These are phyloP conservation scores for Spathaspora passalidarum DNA, from an alignment of 805 yeast genomes.

Conservation along the genomic window DNA sequence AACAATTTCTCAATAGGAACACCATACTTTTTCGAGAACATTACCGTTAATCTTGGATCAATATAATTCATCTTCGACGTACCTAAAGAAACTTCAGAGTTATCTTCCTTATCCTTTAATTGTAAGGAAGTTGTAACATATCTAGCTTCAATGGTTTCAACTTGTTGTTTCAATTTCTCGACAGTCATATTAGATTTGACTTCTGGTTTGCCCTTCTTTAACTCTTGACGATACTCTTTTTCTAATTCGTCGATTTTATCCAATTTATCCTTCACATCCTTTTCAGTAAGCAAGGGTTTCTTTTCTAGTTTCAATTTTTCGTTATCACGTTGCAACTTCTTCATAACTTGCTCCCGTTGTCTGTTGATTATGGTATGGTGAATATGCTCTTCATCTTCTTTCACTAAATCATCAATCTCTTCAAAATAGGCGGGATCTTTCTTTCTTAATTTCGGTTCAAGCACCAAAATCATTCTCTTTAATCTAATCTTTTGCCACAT, in stretches of 20 bases:
- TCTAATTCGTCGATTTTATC: conserved; percentile 51
- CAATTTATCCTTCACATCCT: conserved; percentile 58
- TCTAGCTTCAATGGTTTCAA: conserved; percentile 69
- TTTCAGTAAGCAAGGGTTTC: conserved; percentile 50
- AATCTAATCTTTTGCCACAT: conserved; percentile 78
- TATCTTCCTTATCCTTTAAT: conserved; percentile 89
- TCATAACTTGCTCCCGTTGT: conserved; percentile 60
- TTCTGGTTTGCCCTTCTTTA: conserved; percentile 56
- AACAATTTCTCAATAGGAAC: conserved; percentile 93
- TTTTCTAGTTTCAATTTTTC: conserved; percentile 64
- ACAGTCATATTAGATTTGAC: conserved; percentile 49
- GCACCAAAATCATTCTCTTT: conserved; percentile 64
- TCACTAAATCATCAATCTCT: conserved; percentile 63
- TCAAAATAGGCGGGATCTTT: conserved; percentile 59
- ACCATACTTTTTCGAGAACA: conserved; percentile 78
- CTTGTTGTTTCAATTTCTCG: conserved; percentile 70
- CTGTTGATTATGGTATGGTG: conserved; percentile 59
- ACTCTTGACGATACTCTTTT: conserved; percentile 53
- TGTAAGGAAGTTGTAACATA: conserved; percentile 67
- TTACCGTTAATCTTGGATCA: conserved; percentile 88
- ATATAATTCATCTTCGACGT: conserved; percentile 94
- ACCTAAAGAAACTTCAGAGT: conserved; percentile 87
- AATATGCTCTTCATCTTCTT: conserved; percentile 60
- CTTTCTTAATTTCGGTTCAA: conserved; percentile 54
- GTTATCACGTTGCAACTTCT: conserved; percentile 71